These are phyloP conservation scores for Lotmaria passim DNA, from an alignment of 208 protist genomes.

Conservation along the genomic window DNA sequence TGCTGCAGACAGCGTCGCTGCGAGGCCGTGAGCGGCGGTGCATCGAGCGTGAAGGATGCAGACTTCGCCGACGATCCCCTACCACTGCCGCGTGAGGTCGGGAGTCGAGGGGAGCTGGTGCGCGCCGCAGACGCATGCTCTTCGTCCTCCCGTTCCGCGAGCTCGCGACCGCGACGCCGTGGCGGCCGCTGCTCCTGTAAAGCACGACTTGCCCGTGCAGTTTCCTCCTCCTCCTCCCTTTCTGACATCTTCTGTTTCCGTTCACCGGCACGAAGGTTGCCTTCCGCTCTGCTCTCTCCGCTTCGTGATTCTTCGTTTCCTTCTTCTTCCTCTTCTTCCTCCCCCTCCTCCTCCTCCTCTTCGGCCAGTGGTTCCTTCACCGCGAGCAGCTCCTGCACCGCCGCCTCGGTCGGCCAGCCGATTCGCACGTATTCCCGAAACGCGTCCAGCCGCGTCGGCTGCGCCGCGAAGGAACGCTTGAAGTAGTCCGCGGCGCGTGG, in stretches of 20 bases:
- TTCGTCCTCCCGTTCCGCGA: background rate
- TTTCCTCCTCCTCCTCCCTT: too few relatives aligned
- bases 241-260: background rate
- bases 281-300: too few relatives aligned
- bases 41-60: constrained; percentile 3
- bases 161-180: constrained; percentile 18
- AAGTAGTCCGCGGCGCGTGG: constrained; percentile 30
- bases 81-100: background rate
- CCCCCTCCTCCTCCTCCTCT: constrained; percentile 13
- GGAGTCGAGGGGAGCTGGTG: background rate
- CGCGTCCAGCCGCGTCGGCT: constrained; percentile 62
- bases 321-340: background rate
- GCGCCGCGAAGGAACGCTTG: constrained; percentile 18
- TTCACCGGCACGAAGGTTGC: too few relatives aligned
- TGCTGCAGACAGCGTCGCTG: constrained; percentile 25
- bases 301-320: background rate
- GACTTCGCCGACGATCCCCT: background rate
- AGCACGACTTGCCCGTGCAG: too few relatives aligned
- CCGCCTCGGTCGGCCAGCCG: constrained; percentile 19
- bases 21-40: constrained; percentile 9
- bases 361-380: constrained; percentile 23
- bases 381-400: constrained; percentile 22
- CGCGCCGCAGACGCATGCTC: background rate
- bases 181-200: constrained; percentile 19
- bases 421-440: constrained; percentile 57